phyloP scores from a whole-genome alignment of 352 stramenopile species.

The Phytophthora gonapodyides region DNA sequence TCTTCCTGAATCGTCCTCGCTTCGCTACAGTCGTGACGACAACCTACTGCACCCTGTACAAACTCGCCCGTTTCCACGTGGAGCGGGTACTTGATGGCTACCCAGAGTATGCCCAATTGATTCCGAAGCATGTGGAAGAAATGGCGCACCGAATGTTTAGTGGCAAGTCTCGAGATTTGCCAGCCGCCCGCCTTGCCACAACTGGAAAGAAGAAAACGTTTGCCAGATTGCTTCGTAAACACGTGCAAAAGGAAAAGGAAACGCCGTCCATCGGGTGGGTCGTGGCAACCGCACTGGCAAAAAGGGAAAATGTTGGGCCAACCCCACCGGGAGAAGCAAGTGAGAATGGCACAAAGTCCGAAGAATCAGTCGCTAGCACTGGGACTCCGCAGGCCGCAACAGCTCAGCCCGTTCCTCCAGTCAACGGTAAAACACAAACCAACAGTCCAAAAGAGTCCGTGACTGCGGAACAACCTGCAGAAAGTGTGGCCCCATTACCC shows the following conservation, averaged over 20 bases:
- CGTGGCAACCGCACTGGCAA: constrained; percentile 15
- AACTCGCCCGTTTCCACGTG: constrained; percentile 55
- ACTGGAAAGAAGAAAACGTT: constrained; percentile 51
- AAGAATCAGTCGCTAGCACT: not conserved
- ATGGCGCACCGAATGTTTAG: constrained; percentile 50
- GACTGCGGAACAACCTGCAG: constrained; percentile 9
- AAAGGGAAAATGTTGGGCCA: constrained; percentile 13
- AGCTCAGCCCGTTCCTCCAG: not conserved
- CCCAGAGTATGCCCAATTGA: constrained; percentile 44
- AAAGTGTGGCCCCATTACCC: not conserved
- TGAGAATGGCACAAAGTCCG: not conserved
- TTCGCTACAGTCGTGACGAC: constrained; percentile 58
- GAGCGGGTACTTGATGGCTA: constrained; percentile 64
- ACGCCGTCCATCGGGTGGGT: constrained; percentile 30
- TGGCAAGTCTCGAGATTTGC: constrained; percentile 24
- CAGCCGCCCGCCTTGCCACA: constrained; percentile 13
- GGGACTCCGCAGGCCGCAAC: too few relatives aligned
- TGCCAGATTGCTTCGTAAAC: constrained; percentile 50
- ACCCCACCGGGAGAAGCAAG: constrained; percentile 1
- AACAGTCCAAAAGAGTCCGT: constrained; percentile 3
- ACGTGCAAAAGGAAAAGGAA: constrained; percentile 43
- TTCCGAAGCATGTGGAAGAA: constrained; percentile 50
- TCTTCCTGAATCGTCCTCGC: constrained; percentile 59
- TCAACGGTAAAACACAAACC: not conserved
- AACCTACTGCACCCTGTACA: constrained; percentile 72